A percentile compares a stretch with the other conserved stretches of the same genome.
These are phyloP conservation scores for Penicillium sp. DNA, from an alignment of 2,329 filamentous ascomycete genomes.

Conservation along the genomic window DNA sequence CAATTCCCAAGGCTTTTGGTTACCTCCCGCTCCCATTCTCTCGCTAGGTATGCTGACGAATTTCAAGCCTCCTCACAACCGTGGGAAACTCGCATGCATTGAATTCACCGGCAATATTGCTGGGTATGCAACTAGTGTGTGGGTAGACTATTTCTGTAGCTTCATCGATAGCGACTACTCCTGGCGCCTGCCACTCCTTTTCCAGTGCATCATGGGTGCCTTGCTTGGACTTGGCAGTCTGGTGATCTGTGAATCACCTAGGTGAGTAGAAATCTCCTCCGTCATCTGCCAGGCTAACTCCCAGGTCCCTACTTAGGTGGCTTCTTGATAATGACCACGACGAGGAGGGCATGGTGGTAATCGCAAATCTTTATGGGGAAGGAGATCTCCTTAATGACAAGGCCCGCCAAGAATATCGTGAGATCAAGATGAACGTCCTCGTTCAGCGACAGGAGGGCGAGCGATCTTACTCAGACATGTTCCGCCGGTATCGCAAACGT, in stretches of 20 bases:
- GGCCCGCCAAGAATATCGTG: slow-evolving; percentile 88
- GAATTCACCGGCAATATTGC: slow-evolving; percentile 97
- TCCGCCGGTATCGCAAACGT: slow-evolving; percentile 77
- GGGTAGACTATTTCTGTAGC: slow-evolving; percentile 96
- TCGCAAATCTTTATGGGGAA: slow-evolving; percentile 91
- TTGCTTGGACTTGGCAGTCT: slow-evolving; percentile 77
- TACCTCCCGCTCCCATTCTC: neutral
- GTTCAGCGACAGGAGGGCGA: slow-evolving; percentile 91
- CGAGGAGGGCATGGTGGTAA: slow-evolving; percentile 95
- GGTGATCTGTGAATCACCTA: slow-evolving; percentile 90
- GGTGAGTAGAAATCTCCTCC: slow-evolving; percentile 46
- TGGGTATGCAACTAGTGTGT: slow-evolving; percentile 90
- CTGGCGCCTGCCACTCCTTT: slow-evolving; percentile 79
- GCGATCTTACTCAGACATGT: slow-evolving; percentile 86
- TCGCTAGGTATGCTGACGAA: slow-evolving; percentile 10
- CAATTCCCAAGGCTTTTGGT: neutral
- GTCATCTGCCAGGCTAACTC: slow-evolving; percentile 18
- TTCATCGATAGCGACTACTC: slow-evolving; percentile 76
- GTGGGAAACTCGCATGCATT: slow-evolving; percentile 91
- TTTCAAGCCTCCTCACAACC: slow-evolving; percentile 71
- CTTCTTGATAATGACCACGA: slow-evolving; percentile 95
- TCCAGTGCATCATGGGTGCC: slow-evolving; percentile 91
- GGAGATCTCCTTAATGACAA: slow-evolving; percentile 90
- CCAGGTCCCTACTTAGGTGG: slow-evolving; percentile 56
- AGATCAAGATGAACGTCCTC: slow-evolving; percentile 97